Conservation (phyloP, 1,284 basidiomycete genomes). For the Cerioporus squamosus region DNA sequence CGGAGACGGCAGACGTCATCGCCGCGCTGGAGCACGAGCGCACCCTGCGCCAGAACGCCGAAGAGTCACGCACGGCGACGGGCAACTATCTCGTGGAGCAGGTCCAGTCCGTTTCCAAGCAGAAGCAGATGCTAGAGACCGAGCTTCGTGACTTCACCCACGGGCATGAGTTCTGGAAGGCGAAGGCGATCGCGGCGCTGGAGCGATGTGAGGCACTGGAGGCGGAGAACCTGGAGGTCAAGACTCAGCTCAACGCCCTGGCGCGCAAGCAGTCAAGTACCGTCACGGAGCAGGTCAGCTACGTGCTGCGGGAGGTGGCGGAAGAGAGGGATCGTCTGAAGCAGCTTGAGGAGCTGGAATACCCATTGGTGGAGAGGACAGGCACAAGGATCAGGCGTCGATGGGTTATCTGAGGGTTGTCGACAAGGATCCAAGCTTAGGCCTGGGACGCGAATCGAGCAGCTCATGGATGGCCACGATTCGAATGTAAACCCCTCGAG, state of each 20-base stretch:
- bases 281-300: slow-evolving; percentile 13
- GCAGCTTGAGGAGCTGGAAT: slow-evolving; percentile 11
- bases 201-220: slow-evolving; percentile 19
- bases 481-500: too few species aligned
- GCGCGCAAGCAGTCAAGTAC: slow-evolving; percentile 7
- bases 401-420: too few species aligned
- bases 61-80: slow-evolving; percentile 13
- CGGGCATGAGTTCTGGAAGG: slow-evolving; percentile 12
- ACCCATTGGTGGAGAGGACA: not conserved
- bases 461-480: too few species aligned
- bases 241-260: slow-evolving; percentile 13
- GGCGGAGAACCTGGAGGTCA: slow-evolving; percentile 20
- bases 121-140: slow-evolving; percentile 8
- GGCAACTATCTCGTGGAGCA: slow-evolving; percentile 22
- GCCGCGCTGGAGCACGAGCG: slow-evolving; percentile 19
- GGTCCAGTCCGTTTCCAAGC: slow-evolving; percentile 11
- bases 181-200: slow-evolving; percentile 13
- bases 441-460: too few species aligned
- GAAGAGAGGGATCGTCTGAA: slow-evolving; percentile 18
- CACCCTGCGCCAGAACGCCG: slow-evolving; percentile 11
- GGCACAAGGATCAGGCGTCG: not conserved
- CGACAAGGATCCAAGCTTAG: too few species aligned
- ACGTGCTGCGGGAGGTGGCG: slow-evolving; percentile 17
- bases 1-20: slow-evolving; percentile 3
- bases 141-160: slow-evolving; percentile 10